Base-by-base conservation (phyloP, 495 filamentous ascomycete genomes). In the Pseudoneurospora amorphoporcata region DNA sequence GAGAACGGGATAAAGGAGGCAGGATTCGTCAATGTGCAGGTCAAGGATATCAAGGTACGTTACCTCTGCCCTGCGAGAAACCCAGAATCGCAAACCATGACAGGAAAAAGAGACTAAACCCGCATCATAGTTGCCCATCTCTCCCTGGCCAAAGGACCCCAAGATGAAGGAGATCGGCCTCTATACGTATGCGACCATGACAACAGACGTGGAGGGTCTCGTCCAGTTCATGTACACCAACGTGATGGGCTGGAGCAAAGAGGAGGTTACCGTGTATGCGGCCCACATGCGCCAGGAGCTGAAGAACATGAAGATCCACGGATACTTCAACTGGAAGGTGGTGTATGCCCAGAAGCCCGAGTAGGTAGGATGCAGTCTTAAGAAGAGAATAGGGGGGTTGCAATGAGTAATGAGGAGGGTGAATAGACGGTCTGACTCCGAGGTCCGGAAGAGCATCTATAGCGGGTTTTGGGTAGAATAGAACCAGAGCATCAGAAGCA, bases 111-210 rank as follows among this genome's bases (percentile, higher is more conserved):
- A 58, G 47, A 39, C 69, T 39, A 42, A 38, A 37, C 3, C 35
- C 35, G 35, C 35, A 37, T 37, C 35, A 37, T 37, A 81, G 82
- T 73, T 74, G 74, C 86, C 87, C 2, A 71, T 89, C 37, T 85
- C 86, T 7, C 76, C 82, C 1, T 89, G 88, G 88, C 77, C 86
- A 1, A 78, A 75, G 12, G 85, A 89, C 42, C 77, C 77, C 19
- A 82, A 83, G 68, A 45, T 83, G 47, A 88, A 83, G 76, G 81
- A 87, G 74, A 80, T 89, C 41, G 88, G 88, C 3, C 75, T 76
- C 29, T 82, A 75, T 39, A 72, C 70, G 6, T 73, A 79, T n/a
- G 70, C 79, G 0, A 77, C 77, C n/a, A 71, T 81, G 10, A 77
- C 77, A 17, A 72, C 75, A 41, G 82, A 82, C 40, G 70, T 76